Percentiles rank a stretch among this genome's conserved stretches.
Conservation (phyloP, 1,139 yeast genomes). For the Sugiyamaella sp. region DNA sequence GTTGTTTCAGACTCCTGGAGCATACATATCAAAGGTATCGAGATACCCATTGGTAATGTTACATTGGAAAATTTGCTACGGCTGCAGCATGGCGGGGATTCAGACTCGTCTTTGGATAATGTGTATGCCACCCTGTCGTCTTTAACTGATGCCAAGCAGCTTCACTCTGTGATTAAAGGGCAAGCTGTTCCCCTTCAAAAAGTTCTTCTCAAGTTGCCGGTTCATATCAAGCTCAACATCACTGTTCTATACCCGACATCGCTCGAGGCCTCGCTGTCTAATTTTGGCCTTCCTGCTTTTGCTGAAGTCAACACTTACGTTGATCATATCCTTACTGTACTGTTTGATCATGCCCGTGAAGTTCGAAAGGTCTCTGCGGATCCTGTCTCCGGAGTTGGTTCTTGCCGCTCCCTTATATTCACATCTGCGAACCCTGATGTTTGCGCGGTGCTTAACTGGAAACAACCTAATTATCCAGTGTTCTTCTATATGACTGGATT, state of each 20-base stretch:
- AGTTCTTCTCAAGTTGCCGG: slow-evolving; percentile 58
- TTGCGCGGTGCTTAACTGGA: slow-evolving; percentile 94
- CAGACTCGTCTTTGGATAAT: slow-evolving; percentile 18
- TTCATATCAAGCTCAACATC: slow-evolving; percentile 68
- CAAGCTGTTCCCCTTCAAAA: slow-evolving; percentile 61
- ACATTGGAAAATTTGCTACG: slow-evolving; percentile 48
- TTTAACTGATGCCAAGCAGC: slow-evolving; percentile 36
- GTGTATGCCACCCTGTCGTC: slow-evolving; percentile 38
- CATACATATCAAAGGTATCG: slow-evolving; percentile 57
- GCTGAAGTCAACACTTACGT: slow-evolving; percentile 68
- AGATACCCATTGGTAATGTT: slow-evolving; percentile 52
- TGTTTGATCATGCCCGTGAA: slow-evolving; percentile 71
- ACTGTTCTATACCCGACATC: slow-evolving; percentile 83
- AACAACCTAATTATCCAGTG: slow-evolving; percentile 97
- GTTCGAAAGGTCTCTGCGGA: slow-evolving; percentile 34
- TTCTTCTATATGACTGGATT: slow-evolving; percentile 68
- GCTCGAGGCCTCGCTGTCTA: slow-evolving; percentile 57
- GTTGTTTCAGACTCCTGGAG: slow-evolving; percentile 74
- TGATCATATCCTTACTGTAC: slow-evolving; percentile 68
- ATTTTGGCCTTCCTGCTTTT: slow-evolving; percentile 48
- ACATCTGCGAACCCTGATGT: slow-evolving; percentile 85
- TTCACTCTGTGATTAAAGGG: slow-evolving; percentile 46
- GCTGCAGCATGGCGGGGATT: slow-evolving; percentile 24
- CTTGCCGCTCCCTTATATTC: slow-evolving; percentile 69
- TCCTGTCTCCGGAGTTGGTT: slow-evolving; percentile 23